Conservation (phyloP, 305 asterid species). For the Solanum chacoense region DNA sequence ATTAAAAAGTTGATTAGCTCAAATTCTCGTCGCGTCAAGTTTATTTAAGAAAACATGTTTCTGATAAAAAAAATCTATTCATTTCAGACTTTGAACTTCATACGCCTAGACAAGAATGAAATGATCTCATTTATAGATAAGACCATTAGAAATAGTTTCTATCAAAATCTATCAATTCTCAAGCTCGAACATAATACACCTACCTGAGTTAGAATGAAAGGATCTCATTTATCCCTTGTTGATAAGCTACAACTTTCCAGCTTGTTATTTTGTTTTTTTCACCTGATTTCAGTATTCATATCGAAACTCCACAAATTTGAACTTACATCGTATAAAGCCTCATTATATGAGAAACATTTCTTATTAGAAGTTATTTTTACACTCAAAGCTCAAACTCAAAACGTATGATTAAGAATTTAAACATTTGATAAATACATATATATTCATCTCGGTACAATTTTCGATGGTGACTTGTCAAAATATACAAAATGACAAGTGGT, state of each 20-base stretch:
- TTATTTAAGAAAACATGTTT: neutral
- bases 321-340: neutral
- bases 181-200: neutral
- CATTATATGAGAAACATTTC: neutral
- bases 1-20: neutral
- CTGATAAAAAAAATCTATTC: neutral
- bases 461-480: neutral
- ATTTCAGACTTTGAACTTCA: neutral
- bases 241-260: neutral
- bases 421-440: neutral
- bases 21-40: neutral
- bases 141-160: neutral
- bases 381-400: neutral
- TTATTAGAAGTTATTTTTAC: neutral
- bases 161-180: neutral
- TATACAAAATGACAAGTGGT: conserved; percentile 10
- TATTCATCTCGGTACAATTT: neutral
- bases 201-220: neutral
- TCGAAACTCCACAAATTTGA: neutral
- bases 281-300: neutral
- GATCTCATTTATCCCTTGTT: neutral
- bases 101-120: neutral
- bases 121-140: neutral
- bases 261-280: neutral
- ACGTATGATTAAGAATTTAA: neutral